Evolutionary conservation across 169 alveolate genomes (phyloP), one percentile per base, ranked within the genome.

Genomic region (Plasmodium reichenowi): DNA sequence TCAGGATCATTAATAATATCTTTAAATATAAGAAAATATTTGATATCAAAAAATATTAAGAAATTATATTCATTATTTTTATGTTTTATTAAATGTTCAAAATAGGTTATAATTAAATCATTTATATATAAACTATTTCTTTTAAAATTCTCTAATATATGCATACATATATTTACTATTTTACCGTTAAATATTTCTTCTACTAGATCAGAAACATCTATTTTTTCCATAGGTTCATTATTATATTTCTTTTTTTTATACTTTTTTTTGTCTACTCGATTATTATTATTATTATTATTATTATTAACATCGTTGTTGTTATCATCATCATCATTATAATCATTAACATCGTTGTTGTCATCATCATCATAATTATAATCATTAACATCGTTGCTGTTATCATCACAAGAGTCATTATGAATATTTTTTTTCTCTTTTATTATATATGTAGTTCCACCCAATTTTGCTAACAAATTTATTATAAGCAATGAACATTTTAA

Each of bases 161-260:
- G 71, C 90, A 80, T 80, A 60, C 90, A 80, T 32, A 64, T 80
- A 38, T 68, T 80, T 26, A 80, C 80, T 13, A 80, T 80, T 80
- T 80, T 80, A 0, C 90, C 90, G 29, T 62, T 80, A 56, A 67
- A 80, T 9, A 80, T 80, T 68, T 80, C 90, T 0, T 80, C 90
- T 0, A 80, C 48, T 43, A 80, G 43, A 38, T 67, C 73, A 10
- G 32, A 32, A 9, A 68, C 83, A 43, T 58, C 52, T 4, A 80
- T 22, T 67, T 64, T 66, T 32, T 80, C 83, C 60, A 68, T 80
- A 5, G 90, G 29, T 5, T 80, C 72, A 2, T 59, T 59, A 15
- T 54, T 56, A 10, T 20, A 17, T 12, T 26, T 45, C 20, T 17
- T 12, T 20, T 56, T 47, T 20, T 52, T 20, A 20, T 22, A 6